Evolutionary conservation across 768 basidiomycete species (phyloP).

Genomic region (Rhodotorula graminis): DNA sequence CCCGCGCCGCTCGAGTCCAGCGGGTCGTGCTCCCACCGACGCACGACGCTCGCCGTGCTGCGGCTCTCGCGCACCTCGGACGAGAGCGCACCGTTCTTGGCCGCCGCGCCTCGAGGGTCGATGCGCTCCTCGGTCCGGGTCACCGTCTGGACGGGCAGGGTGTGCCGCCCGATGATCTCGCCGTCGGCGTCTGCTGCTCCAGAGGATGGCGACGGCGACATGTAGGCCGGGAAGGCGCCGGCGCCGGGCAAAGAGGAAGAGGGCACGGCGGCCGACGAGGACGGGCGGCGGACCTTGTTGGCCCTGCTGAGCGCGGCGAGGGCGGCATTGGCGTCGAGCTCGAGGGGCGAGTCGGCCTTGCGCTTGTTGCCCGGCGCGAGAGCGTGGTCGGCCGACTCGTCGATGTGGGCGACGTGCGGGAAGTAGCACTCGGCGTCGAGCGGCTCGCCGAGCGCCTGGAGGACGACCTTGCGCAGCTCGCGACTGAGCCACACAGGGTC

Average conservation of each 20-base stretch:
- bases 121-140: slow-evolving; percentile 9
- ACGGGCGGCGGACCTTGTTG: slow-evolving; percentile 13
- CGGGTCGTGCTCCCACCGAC: slow-evolving; percentile 23
- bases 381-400: not conserved
- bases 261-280: not conserved
- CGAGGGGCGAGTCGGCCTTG: slow-evolving; percentile 4
- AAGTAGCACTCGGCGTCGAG: slow-evolving; percentile 21
- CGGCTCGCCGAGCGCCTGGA: slow-evolving; percentile 28
- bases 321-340: not conserved
- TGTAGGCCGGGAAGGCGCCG: not conserved
- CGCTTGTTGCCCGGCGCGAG: slow-evolving; percentile 14
- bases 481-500: slow-evolving; percentile 31
- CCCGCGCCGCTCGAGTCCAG: not conserved
- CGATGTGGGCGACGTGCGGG: slow-evolving; percentile 4
- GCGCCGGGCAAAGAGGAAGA: not conserved
- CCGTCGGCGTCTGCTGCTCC: not conserved
- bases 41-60: slow-evolving; percentile 20
- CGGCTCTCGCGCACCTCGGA: slow-evolving; percentile 22
- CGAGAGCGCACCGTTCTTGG: not conserved
- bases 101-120: slow-evolving; percentile 6
- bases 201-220: no score
- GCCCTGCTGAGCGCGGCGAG: not conserved
- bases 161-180: slow-evolving; percentile 22
- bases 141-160: slow-evolving; percentile 1
- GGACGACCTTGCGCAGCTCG: slow-evolving; percentile 30